phyloP scores from a whole-genome alignment of 1,284 basidiomycete species.

The Ceratobasidium sp. region DNA sequence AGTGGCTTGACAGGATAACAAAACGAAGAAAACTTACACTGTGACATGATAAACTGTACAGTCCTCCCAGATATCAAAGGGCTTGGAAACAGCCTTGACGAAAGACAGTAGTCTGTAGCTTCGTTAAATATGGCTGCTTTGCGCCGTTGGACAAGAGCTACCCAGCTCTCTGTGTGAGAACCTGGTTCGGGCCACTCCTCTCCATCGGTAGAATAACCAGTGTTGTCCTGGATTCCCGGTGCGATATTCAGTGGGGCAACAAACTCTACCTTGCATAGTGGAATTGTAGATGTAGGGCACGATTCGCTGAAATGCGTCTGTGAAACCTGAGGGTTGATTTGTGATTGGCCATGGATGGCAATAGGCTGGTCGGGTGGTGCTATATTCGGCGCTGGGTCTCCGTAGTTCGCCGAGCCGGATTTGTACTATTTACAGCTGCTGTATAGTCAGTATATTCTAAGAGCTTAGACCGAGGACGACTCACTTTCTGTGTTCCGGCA shows the following conservation, averaged over 20 bases:
- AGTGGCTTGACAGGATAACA: neutral
- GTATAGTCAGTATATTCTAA: neutral
- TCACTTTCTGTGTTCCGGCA: neutral
- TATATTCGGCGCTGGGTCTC: neutral
- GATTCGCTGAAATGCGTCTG: too few relatives aligned
- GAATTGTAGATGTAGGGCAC: too few relatives aligned
- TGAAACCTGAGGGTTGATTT: too few relatives aligned
- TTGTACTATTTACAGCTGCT: neutral
- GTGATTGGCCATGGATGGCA: too few relatives aligned
- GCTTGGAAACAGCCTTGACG: neutral
- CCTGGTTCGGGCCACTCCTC: neutral
- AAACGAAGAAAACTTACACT: neutral
- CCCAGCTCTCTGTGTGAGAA: neutral
- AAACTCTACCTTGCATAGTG: too few relatives aligned
- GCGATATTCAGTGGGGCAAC: neutral
- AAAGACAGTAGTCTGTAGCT: neutral
- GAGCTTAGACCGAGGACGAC: neutral
- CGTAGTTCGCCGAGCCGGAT: neutral
- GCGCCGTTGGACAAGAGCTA: neutral
- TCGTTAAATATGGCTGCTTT: neutral
- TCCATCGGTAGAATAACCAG: neutral
- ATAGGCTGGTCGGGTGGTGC: neutral
- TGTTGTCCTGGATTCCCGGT: neutral
- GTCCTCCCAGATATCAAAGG: neutral
- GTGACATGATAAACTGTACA: neutral